Evolutionary conservation across 2,329 filamentous ascomycete species (phyloP), one percentile per base, ranked within the genome.

Genomic region (Colletotrichum aenigma): DNA sequence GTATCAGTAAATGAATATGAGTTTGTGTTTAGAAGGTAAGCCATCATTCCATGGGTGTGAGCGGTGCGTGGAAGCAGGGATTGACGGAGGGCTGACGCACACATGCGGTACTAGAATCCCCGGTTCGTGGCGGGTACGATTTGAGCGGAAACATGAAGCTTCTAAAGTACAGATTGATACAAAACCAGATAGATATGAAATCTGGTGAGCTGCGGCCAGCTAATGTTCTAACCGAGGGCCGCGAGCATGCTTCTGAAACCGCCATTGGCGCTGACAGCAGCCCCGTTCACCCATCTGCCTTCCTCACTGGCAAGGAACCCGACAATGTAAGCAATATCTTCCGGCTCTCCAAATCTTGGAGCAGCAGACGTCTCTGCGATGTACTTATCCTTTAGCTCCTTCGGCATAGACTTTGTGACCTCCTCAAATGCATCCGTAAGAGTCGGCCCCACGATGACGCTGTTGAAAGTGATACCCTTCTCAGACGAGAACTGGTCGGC

Each of bases 401-500:
- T 0, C 4, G 26, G 30, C 18, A 34, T 34, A 10, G 10, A 10
- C 26, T 13, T n/a, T 1, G 64, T 7, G 1, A 24, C 56, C 2
- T 38, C 12, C 18, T 30, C 15, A 12, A 56, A 15, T 1, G 66
- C 13, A 3, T 74, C 56, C 12, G 74, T 81, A 26, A 78, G 79
- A 24, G 83, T 67, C 2, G 79, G 80, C 2, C 82, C 82, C 2
- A 80, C 82, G 58, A 84, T 82, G 4, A 83, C 80, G 12, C 75
- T 80, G 74, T 84, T 83, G 1, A 83, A 81, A 0, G 80, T 83
- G 7, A 80, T 78, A 0, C 75, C 78, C 7, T 80, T 76, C 0
- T 71, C 73, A 6, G 79, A 81, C 12, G 81, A 80, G 0, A 83
- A 79, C 34, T 81, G 80, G 18, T 79, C 80, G 1, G 82, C 82